phyloP scores from a whole-genome alignment of 2,329 filamentous ascomycete species.

The Phaeosphaeriaceae sp. region DNA sequence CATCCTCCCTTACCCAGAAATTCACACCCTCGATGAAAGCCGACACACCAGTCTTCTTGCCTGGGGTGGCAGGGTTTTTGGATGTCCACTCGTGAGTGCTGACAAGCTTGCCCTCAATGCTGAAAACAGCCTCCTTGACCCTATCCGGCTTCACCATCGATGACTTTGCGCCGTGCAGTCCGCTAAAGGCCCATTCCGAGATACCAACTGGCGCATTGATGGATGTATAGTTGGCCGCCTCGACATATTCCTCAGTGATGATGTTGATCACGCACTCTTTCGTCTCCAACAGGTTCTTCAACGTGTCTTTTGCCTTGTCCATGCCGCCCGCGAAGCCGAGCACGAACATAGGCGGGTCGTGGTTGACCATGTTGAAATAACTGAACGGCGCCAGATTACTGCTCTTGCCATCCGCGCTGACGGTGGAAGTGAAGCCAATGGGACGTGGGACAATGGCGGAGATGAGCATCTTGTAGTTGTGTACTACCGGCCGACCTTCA shows the following conservation, averaged over 20 bases:
- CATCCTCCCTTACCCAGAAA: slow-evolving; percentile 91
- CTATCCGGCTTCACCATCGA: slow-evolving; percentile 72
- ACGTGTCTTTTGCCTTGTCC: slow-evolving; percentile 75
- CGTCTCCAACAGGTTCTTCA: slow-evolving; percentile 74
- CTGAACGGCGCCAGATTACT: slow-evolving; percentile 87
- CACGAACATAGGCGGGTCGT: slow-evolving; percentile 86
- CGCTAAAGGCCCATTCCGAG: slow-evolving; percentile 81
- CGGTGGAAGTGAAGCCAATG: slow-evolving; percentile 70
- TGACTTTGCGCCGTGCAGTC: slow-evolving; percentile 73
- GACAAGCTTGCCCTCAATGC: slow-evolving; percentile 80
- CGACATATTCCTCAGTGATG: slow-evolving; percentile 81
- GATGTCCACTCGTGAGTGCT: slow-evolving; percentile 80
- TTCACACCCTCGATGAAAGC: slow-evolving; percentile 81
- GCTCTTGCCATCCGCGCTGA: slow-evolving; percentile 65
- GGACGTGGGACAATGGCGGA: slow-evolving; percentile 82
- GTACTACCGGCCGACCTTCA: slow-evolving; percentile 68
- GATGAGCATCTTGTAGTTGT: slow-evolving; percentile 94
- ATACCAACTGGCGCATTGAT: slow-evolving; percentile 79
- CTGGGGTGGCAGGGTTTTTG: slow-evolving; percentile 63
- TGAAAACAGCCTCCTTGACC: slow-evolving; percentile 83
- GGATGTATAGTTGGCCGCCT: slow-evolving; percentile 83
- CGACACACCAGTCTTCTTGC: slow-evolving; percentile 76
- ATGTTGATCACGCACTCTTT: slow-evolving; percentile 83
- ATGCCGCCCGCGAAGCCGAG: slow-evolving; percentile 66
- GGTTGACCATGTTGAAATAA: slow-evolving; percentile 83